Conservation (phyloP, 805 yeast species). For the Starmerella scarabaei region DNA sequence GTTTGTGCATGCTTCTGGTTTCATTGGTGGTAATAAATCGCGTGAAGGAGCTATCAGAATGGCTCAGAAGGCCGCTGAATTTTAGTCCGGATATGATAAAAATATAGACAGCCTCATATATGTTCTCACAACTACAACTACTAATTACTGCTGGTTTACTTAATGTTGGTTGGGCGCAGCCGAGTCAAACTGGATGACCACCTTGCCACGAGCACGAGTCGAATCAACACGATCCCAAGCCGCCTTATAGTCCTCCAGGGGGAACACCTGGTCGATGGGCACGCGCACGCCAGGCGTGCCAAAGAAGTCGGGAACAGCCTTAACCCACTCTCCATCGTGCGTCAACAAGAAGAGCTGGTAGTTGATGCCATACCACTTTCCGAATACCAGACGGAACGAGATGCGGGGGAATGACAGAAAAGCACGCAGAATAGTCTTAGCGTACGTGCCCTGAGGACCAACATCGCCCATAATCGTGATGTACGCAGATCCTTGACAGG, state of each 20-base stretch:
- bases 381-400: constrained; percentile 22
- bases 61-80: constrained; percentile 39
- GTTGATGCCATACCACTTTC: constrained; percentile 24
- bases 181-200: constrained; percentile 32
- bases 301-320: constrained; percentile 35
- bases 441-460: constrained; percentile 11
- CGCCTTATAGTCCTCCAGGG: constrained; percentile 36
- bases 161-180: too few species aligned
- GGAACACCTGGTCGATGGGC: constrained; percentile 42
- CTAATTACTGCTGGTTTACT: too few species aligned
- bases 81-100: too few species aligned
- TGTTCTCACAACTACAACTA: too few species aligned
- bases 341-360: constrained; percentile 18
- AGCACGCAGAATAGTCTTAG: constrained; percentile 4
- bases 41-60: constrained; percentile 63
- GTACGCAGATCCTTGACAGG: constrained; percentile 37
- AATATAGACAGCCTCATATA: too few species aligned
- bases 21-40: constrained; percentile 86
- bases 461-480: constrained; percentile 47
- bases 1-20: constrained; percentile 89
- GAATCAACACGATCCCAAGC: constrained; percentile 40
- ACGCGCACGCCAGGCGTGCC: constrained; percentile 35
- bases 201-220: constrained; percentile 53
- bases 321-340: constrained; percentile 28
- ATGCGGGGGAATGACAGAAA: constrained; percentile 16